Percentiles rank a stretch among this genome's conserved stretches.
Conservation (phyloP, 768 basidiomycete species). For the Boletus subparvulus region DNA sequence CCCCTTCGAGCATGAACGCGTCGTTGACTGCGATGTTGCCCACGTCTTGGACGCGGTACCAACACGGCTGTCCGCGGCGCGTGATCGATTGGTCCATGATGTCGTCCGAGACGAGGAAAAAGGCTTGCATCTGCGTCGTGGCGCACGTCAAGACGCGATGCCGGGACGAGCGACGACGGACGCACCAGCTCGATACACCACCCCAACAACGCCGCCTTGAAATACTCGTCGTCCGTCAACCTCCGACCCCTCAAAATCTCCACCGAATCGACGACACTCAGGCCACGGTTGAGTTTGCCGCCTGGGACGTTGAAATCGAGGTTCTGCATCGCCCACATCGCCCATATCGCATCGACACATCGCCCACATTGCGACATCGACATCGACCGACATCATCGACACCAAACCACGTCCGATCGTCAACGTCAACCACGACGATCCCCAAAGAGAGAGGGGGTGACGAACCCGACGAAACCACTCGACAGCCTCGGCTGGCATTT, state of each 20-base stretch:
- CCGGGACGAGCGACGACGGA: slow-evolving; percentile 9
- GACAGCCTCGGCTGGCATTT: slow-evolving; percentile 81
- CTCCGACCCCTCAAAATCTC: slow-evolving; percentile 77
- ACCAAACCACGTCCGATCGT: no score
- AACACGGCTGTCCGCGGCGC: slow-evolving; percentile 92
- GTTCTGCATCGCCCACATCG: slow-evolving; percentile 46
- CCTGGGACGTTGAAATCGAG: slow-evolving; percentile 94
- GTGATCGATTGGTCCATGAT: slow-evolving; percentile 97
- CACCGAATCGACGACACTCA: slow-evolving; percentile 92
- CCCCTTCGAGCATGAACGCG: slow-evolving; percentile 91
- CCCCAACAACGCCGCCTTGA: slow-evolving; percentile 83
- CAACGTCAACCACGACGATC: neutral
- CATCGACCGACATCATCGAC: no score
- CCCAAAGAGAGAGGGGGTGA: slow-evolving; percentile 7
- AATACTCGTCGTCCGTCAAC: slow-evolving; percentile 82
- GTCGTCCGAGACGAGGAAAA: slow-evolving; percentile 90
- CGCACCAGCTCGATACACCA: slow-evolving; percentile 95
- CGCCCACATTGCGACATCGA: no score
- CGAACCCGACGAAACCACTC: slow-evolving; percentile 74
- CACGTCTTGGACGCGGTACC: slow-evolving; percentile 66
- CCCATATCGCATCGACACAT: no score
- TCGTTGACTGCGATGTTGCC: slow-evolving; percentile 94
- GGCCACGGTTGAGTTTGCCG: slow-evolving; percentile 94
- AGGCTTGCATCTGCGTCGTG: slow-evolving; percentile 80
- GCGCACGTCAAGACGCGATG: no score